A percentile compares a stretch with the other conserved stretches of the same genome.
Conservation (phyloP, 257 asterid genomes). For the Plantago ovata region DNA sequence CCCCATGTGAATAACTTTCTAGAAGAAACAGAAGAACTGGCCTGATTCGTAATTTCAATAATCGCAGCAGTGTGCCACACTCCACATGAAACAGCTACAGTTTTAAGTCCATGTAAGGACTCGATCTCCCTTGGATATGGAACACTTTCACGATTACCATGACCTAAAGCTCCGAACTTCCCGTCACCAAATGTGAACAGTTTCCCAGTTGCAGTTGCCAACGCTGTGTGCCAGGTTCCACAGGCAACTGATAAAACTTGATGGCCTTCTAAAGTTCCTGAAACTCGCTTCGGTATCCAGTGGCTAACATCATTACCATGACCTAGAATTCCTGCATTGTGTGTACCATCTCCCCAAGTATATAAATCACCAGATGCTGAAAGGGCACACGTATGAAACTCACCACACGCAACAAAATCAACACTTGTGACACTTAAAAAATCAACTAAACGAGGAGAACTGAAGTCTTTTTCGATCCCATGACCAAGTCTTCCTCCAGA, state of each 20-base stretch:
- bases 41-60: conserved; percentile 58
- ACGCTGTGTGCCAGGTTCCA: conserved; percentile 93
- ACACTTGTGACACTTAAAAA: conserved; percentile 66
- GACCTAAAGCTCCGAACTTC: conserved; percentile 82
- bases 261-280: conserved; percentile 71
- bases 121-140: conserved; percentile 66
- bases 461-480: conserved; percentile 67
- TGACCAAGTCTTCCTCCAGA: conserved; percentile 91
- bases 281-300: conserved; percentile 84
- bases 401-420: conserved; percentile 80
- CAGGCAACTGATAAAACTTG: conserved; percentile 85
- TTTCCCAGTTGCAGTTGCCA: conserved; percentile 64
- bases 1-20: conserved; percentile 95
- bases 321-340: conserved; percentile 84
- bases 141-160: conserved; percentile 63
- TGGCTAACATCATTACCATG: conserved; percentile 87
- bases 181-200: conserved; percentile 91
- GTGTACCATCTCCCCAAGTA: conserved; percentile 95
- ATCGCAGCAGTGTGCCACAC: conserved; percentile 95
- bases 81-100: conserved; percentile 76
- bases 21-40: conserved; percentile 41
- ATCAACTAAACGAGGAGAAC: conserved; percentile 72
- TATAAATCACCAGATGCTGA: conserved; percentile 79
- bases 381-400: conserved; percentile 80
- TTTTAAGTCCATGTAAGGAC: conserved; percentile 58